phyloP scores from a whole-genome alignment of 768 basidiomycete genomes.

The Phylloporus arenicola region DNA sequence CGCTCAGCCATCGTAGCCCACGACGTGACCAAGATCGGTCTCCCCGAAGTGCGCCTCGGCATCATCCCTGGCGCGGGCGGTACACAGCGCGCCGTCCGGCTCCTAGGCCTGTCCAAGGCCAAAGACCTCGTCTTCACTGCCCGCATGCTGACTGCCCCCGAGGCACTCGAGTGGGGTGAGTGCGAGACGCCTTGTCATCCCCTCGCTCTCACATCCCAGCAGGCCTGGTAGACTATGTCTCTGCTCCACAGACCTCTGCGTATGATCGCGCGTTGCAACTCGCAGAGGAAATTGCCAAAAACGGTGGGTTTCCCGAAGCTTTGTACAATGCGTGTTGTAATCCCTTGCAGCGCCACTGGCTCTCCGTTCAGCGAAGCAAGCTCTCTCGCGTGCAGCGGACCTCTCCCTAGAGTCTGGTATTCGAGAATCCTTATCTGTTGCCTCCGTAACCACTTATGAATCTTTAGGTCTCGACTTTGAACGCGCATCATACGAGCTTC shows the following conservation, averaged over 20 bases:
- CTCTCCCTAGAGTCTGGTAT: conserved; percentile 71
- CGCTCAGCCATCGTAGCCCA: conserved; percentile 37
- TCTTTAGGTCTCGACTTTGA: conserved; percentile 84
- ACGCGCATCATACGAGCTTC: conserved; percentile 73
- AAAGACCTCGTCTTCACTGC: conserved; percentile 87
- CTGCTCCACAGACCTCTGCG: conserved; percentile 51
- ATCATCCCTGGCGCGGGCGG: conserved; percentile 92
- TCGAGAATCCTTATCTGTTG: background rate
- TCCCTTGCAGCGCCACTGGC: conserved; percentile 67
- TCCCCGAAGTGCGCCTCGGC: conserved; percentile 74
- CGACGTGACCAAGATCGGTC: conserved; percentile 75
- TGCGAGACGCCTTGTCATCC: too few species aligned
- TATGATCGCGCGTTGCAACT: conserved; percentile 66
- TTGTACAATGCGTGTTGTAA: background rate
- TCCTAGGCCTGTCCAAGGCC: conserved; percentile 74
- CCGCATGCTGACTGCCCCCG: conserved; percentile 55
- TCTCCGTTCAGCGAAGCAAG: conserved; percentile 81
- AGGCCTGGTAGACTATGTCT: conserved; percentile 84
- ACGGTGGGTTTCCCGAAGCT: conserved; percentile 38
- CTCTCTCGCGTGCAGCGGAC: conserved; percentile 76
- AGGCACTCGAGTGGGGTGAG: conserved; percentile 70
- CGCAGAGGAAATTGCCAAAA: conserved; percentile 63
- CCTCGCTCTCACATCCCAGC: conserved; percentile 9
- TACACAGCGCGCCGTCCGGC: conserved; percentile 74
- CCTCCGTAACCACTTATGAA: background rate